Evolutionary conservation across 768 basidiomycete genomes (phyloP), one percentile per base, ranked within the genome.

Genomic region (Pleurotus djamor): DNA sequence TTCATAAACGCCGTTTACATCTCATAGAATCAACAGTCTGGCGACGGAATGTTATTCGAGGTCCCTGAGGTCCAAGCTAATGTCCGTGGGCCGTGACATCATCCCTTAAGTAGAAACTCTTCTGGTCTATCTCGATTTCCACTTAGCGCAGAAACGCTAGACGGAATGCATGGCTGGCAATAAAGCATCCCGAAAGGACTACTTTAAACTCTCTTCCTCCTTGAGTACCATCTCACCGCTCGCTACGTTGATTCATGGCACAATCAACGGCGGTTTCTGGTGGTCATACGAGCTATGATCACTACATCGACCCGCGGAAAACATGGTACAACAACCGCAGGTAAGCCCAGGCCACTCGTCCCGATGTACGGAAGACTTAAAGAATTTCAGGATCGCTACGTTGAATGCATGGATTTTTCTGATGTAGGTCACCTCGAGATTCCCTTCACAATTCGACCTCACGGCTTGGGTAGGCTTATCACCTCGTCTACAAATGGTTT

Each of bases 291-390:
- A 47, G 13, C 17, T 47, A 47, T 47, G 45, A 47, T 17, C 45
- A 47, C 45, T 47, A 47, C 17, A 61, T 89, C 58, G 83, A 91
- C 71, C 87, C 86, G 8, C 81, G 69, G 59, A 77, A 84, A 68
- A 88, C 76, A 67, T 91, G 89, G 89, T 88, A 87, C 72, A 90
- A 86, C 73, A 90, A 91, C 77, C 81, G 70, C 70, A 78, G 89
- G 86, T 86, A 47, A 7, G 45, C 38, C 38, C 38, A n/a, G 64
- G 12, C 76, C 59, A 10, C 16, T 33, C 17, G 49, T 10, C 32
- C 17, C 17, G 33, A 48, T 55, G 36, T 56, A 87, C 47, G 2
- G 21, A n/a, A 48, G 47, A 3, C 21, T 48, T 48, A n/a, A n/a
- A 48, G 1, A 17, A 12, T 48, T 28, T 33, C 21, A 50, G 49